Evolutionary conservation across 2,329 filamentous ascomycete species (phyloP).

Genomic region (Hymenotorrendiella dingleyae): DNA sequence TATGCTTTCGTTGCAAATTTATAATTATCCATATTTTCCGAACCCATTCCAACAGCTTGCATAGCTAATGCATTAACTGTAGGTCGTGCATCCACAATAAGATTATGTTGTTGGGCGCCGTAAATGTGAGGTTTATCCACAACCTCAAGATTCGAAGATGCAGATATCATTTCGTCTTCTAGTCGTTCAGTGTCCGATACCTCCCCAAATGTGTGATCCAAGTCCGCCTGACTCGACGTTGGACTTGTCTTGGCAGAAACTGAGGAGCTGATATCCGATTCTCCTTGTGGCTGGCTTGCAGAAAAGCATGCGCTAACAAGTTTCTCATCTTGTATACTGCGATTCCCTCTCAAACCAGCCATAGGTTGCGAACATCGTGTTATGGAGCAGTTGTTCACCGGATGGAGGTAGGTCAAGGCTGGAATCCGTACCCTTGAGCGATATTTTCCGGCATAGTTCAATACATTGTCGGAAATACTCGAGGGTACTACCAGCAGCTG

Average conservation of each 20-base stretch:
- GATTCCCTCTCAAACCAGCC: conserved; percentile 77
- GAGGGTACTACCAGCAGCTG: conserved; percentile 77
- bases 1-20: conserved; percentile 87
- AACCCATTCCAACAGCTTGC: conserved; percentile 86
- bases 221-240: conserved; percentile 46
- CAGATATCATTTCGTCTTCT: conserved; percentile 61
- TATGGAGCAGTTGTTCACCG: conserved; percentile 93
- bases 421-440: conserved; percentile 86
- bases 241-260: conserved; percentile 33
- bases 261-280: conserved; percentile 21
- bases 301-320: conserved; percentile 89
- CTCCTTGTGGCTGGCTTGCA: conserved; percentile 38
- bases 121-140: conserved; percentile 66
- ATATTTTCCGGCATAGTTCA: conserved; percentile 88
- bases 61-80: conserved; percentile 93
- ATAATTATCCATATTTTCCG: conserved; percentile 98
- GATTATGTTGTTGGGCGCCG: conserved; percentile 85
- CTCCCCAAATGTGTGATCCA: conserved; percentile 40
- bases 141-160: conserved; percentile 40
- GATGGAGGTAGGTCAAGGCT: conserved; percentile 88
- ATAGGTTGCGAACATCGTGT: conserved; percentile 90
- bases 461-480: conserved; percentile 89
- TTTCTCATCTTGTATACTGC: conserved; percentile 93
- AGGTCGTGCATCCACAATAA: conserved; percentile 93
- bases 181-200: conserved; percentile 56